phyloP scores from a whole-genome alignment of 805 yeast genomes.

The Debaryomyces maramus region DNA sequence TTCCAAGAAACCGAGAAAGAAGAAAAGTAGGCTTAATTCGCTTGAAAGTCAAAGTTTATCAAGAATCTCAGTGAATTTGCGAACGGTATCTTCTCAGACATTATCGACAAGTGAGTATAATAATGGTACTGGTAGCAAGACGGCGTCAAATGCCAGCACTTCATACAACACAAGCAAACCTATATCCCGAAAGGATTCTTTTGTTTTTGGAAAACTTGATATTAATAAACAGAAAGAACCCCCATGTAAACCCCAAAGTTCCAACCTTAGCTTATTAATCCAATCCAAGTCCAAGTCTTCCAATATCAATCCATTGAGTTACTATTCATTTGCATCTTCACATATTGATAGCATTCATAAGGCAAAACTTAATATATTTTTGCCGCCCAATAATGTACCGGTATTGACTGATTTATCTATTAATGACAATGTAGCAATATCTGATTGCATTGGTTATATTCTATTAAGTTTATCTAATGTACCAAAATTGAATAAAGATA shows the following conservation, averaged over 20 bases:
- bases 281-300: constrained; percentile 34
- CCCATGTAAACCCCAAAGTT: constrained; percentile 14
- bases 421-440: constrained; percentile 28
- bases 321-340: constrained; percentile 39
- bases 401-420: constrained; percentile 23
- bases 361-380: constrained; percentile 24
- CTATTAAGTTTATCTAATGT: constrained; percentile 29
- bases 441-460: constrained; percentile 43
- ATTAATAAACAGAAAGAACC: constrained; percentile 5
- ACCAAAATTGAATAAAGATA: constrained; percentile 14
- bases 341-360: constrained; percentile 12
- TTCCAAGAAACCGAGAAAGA: constrained; percentile 16
- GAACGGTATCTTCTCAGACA: constrained; percentile 1
- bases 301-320: constrained; percentile 45
- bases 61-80: constrained; percentile 7
- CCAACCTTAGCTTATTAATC: constrained; percentile 47
- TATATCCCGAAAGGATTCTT: constrained; percentile 1
- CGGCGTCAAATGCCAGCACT: constrained; percentile 2
- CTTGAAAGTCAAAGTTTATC: constrained; percentile 13
- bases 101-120: constrained; percentile 6
- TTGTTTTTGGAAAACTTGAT: constrained; percentile 24
- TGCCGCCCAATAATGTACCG: constrained; percentile 34
- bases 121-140: constrained; percentile 2
- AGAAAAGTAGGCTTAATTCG: constrained; percentile 17
- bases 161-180: constrained; percentile 8